Percentiles rank a stretch among this genome's conserved stretches.
Evolutionary conservation across 2,329 filamentous ascomycete genomes (phyloP).

Genomic region (Claviceps pazoutovae): DNA sequence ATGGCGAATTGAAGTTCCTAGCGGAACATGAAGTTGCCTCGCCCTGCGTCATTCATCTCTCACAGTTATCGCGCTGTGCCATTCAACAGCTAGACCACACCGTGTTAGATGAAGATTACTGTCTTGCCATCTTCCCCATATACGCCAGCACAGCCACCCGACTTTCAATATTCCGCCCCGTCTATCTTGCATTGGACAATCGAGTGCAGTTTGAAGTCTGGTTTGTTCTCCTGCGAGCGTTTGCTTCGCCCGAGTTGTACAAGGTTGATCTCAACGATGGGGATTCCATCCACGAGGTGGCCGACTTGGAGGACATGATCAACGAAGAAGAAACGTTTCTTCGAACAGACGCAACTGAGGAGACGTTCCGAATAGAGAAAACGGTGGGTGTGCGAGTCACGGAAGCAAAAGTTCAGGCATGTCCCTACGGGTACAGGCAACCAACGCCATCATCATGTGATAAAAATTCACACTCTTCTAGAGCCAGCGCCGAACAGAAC

Average conservation of each 20-base stretch:
- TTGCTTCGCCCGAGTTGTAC: conserved; percentile 85
- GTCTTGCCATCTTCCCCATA: conserved; percentile 88
- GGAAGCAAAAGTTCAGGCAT: conserved; percentile 45
- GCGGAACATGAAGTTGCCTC: conserved; percentile 72
- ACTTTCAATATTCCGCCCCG: conserved; percentile 66
- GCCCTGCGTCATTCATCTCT: conserved; percentile 72
- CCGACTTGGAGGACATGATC: conserved; percentile 22
- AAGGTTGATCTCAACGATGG: conserved; percentile 37
- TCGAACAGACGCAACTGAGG: too few relatives aligned
- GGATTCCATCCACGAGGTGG: conserved; percentile 28
- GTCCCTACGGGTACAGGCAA: conserved; percentile 10
- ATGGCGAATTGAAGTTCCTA: conserved; percentile 84
- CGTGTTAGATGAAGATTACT: conserved; percentile 84
- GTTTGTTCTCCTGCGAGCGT: conserved; percentile 83
- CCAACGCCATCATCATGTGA: conserved; percentile 12
- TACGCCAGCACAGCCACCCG: conserved; percentile 65
- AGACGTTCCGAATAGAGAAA: conserved; percentile 49
- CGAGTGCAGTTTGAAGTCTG: conserved; percentile 92
- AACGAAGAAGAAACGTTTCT: conserved; percentile 37
- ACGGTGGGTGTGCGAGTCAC: conserved; percentile 43
- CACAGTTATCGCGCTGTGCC: conserved; percentile 76
- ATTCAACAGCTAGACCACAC: conserved; percentile 83
- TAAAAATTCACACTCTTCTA: conserved; percentile 1
- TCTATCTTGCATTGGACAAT: conserved; percentile 78
- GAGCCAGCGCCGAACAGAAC: conserved; percentile 11